Evolutionary conservation across 2,329 filamentous ascomycete genomes (phyloP), one percentile per base, ranked within the genome.

Genomic region (Ilyonectria robusta): DNA sequence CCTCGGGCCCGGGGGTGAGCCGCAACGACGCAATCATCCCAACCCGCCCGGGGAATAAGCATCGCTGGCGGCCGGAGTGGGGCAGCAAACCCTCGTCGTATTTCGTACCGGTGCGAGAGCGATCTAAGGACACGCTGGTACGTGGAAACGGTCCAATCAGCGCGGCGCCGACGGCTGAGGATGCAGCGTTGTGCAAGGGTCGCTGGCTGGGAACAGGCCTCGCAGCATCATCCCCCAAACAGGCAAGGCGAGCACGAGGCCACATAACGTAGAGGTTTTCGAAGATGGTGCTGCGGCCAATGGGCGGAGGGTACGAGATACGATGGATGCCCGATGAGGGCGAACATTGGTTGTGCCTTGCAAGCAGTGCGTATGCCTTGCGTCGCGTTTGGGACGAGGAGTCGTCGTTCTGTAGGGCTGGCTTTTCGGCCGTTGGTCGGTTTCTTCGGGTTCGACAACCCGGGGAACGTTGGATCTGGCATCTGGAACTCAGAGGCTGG

Each of bases 201-300:
- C 17, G n/a, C 19, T 8, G n/a, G 31, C 31, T 44, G 48, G n/a
- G 46, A 48, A 44, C 23, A 44, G 57, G 50, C 31, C 53, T 66
- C 63, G 63, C 63, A 61, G 51, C 21, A 66, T 66, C 9, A 66
- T 61, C 29, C 63, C 63, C 53, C 31, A 61, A 66, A 61, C 8
- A 35, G 62, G 62, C 23, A 59, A 59, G 50, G 58, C 23, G 15
- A 21, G 15, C 37, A 50, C 42, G 8, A 35, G 10, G 51, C 17
- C 31, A 6, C 29, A 35, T 26, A 31, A 7, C n/a, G 33, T 23
- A 57, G 19, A 29, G 33, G 47, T 48, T 61, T 17, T 17, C 48
- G 53, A 40, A 55, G 15, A 51, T 15, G 53, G 40, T 35, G 40
- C 44, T 59, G 23, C n/a, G 26, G 47, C 68, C 68, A 66, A 70